Conservation (phyloP, 2,329 filamentous ascomycete genomes). For the Sporothrix sp. region DNA sequence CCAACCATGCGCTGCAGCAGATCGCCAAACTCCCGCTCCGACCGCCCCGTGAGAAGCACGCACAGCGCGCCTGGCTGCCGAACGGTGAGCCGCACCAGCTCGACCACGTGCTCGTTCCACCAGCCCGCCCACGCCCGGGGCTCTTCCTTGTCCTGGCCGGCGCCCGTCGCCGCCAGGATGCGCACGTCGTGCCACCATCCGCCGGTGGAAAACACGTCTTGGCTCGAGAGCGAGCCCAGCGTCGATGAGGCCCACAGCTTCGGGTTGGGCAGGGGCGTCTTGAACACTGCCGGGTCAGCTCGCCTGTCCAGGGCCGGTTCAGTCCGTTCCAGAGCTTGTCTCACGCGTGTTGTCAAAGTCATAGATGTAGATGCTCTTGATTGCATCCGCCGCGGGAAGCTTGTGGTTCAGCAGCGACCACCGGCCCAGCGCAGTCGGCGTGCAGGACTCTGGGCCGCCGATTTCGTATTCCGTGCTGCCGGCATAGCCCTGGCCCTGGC, state of each 20-base stretch:
- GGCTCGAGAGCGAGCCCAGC: slow-evolving; percentile 64
- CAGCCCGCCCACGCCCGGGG: slow-evolving; percentile 76
- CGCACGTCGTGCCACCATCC: slow-evolving; percentile 96
- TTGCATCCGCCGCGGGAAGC: slow-evolving; percentile 48
- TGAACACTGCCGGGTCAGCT: slow-evolving; percentile 70
- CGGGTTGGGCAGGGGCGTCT: slow-evolving; percentile 79
- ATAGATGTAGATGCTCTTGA: slow-evolving; percentile 82
- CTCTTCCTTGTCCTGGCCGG: slow-evolving; percentile 75
- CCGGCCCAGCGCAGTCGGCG: slow-evolving; percentile 65
- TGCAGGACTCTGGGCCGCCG: slow-evolving; percentile 28
- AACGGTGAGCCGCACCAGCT: slow-evolving; percentile 72
- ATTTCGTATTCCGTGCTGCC: too few relatives aligned
- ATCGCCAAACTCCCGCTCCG: slow-evolving; percentile 65
- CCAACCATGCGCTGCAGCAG: slow-evolving; percentile 72
- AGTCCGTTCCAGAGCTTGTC: too few relatives aligned
- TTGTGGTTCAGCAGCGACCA: slow-evolving; percentile 74
- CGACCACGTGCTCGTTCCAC: slow-evolving; percentile 90
- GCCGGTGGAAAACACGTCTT: slow-evolving; percentile 68
- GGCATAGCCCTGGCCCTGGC: neutral
- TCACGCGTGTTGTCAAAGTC: slow-evolving; percentile 94
- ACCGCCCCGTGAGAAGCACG: slow-evolving; percentile 79
- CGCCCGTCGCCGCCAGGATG: slow-evolving; percentile 77
- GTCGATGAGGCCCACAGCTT: slow-evolving; percentile 76
- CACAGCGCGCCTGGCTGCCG: slow-evolving; percentile 75
- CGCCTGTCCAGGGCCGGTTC: too few relatives aligned